Conservation (phyloP, 73 alveolate species). For the Paramecium sexaurelia region DNA sequence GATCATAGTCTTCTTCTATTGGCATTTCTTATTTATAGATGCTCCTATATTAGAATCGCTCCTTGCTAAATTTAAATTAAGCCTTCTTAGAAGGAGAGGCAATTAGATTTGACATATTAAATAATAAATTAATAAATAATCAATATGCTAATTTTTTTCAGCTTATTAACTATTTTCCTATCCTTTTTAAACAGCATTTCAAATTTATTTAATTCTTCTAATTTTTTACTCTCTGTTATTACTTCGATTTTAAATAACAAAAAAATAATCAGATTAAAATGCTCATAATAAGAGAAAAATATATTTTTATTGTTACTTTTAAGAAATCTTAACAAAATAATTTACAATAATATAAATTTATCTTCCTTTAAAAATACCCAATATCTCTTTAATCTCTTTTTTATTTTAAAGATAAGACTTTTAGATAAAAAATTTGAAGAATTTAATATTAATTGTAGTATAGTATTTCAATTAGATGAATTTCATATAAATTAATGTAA, state of each 20-base stretch:
- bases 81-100: slow-evolving; percentile 55
- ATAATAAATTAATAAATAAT: slow-evolving; percentile 2
- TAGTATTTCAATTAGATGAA: not conserved
- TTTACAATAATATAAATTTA: too few relatives aligned
- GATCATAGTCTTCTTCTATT: slow-evolving; percentile 21
- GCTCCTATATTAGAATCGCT: slow-evolving; percentile 35
- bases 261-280: too few relatives aligned
- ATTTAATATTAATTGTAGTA: slow-evolving; percentile 4
- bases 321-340: too few relatives aligned
- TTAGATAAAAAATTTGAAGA: too few relatives aligned
- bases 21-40: slow-evolving; percentile 20
- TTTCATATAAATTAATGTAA: not conserved
- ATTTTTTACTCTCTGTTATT: not conserved
- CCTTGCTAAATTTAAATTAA: slow-evolving; percentile 53
- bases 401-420: too few relatives aligned
- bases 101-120: not conserved
- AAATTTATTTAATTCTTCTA: not conserved
- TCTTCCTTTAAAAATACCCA: too few relatives aligned
- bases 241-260: too few relatives aligned
- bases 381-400: too few relatives aligned
- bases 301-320: too few relatives aligned
- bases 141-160: not conserved
- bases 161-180: not conserved
- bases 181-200: not conserved
- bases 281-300: too few relatives aligned